Evolutionary conservation across 2,329 filamentous ascomycete species (phyloP).

Genomic region (Phyllosticta paracitricarpa): DNA sequence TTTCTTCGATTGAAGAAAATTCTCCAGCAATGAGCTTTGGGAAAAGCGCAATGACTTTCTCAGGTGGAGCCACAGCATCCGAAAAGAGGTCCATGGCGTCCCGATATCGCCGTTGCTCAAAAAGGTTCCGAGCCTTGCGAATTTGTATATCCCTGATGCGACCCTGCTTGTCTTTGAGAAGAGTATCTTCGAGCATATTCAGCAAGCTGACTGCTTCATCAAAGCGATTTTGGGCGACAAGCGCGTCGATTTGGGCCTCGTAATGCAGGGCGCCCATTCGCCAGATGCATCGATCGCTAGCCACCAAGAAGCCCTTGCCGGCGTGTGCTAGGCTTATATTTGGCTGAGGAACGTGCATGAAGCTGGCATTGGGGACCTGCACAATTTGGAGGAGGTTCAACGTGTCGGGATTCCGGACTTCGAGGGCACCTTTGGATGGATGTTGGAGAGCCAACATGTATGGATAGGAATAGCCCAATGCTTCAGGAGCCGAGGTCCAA

Average conservation of each 20-base stretch:
- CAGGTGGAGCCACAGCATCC: constrained; percentile 79
- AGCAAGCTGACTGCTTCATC: constrained; percentile 91
- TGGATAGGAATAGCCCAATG: constrained; percentile 91
- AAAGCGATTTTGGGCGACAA: constrained; percentile 62
- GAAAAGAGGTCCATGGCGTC: constrained; percentile 86
- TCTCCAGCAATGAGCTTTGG: constrained; percentile 76
- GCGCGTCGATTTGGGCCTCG: constrained; percentile 74
- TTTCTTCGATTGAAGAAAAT: constrained; percentile 52
- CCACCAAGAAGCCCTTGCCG: constrained; percentile 89
- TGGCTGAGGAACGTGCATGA: constrained; percentile 84
- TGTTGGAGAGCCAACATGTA: constrained; percentile 84
- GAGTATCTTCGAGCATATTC: constrained; percentile 81
- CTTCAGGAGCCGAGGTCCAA: constrained; percentile 80
- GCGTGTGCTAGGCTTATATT: constrained; percentile 92
- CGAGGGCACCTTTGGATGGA: constrained; percentile 71
- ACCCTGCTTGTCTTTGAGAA: constrained; percentile 72
- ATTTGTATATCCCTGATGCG: constrained; percentile 81
- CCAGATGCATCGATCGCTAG: constrained; percentile 87
- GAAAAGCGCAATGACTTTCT: constrained; percentile 76
- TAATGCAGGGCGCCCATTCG: constrained; percentile 92
- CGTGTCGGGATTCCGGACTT: constrained; percentile 88
- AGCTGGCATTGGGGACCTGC: constrained; percentile 66
- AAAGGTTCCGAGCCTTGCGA: constrained; percentile 77
- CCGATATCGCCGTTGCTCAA: constrained; percentile 71
- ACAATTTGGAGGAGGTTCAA: constrained; percentile 83